Base-by-base conservation (phyloP, 352 stramenopile genomes). In the Peronospora farinosa region DNA sequence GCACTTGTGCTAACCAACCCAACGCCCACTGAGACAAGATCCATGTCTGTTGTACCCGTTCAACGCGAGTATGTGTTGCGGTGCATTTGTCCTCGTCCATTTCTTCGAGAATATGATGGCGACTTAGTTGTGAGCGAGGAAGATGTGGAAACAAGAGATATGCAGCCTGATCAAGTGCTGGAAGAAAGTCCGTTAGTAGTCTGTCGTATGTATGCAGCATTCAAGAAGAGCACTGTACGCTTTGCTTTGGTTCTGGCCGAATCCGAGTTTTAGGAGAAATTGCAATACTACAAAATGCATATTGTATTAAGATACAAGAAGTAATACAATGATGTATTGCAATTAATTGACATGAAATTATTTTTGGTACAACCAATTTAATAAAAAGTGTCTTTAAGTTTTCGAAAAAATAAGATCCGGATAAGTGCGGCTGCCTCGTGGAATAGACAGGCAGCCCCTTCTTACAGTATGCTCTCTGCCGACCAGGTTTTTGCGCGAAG, bases 181-280 rank as follows among this genome's bases (percentile, higher is more conserved):
- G 76, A 86, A 12, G 69, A 80, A 25, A 88, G 70, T 31, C 82
- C 76, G 0, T 53, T 88, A 25, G 75, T 87, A 12, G 73, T 90
- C 13, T 87, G 75, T 52, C 78, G 82, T 32, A 86, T 92, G 72
- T 92, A 89, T 53, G 82, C 78, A 9, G 65, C 64, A 19, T 92
- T 90, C 48, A 72, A 74, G 45, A 84, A 79, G 50, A 72, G 82
- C 32, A 90, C 76, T 13, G 78, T 92, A 19, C 73, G 82, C 4
- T 92, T 90, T 41, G 78, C 82, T 9, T 47, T 88, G 21, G 69
- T 74, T 15, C 41, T 92, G 35, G 74, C 66, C 5, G 78, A 90
- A 44, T 85, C 82, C 4, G 82, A 92, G 45, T 92, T 92, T 33
- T 91, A 63, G 49, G 10, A 27, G 23, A 5, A 27, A 4, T 27